Conservation (phyloP, 345 rosid species). For the Eucalyptus fibrosa region DNA sequence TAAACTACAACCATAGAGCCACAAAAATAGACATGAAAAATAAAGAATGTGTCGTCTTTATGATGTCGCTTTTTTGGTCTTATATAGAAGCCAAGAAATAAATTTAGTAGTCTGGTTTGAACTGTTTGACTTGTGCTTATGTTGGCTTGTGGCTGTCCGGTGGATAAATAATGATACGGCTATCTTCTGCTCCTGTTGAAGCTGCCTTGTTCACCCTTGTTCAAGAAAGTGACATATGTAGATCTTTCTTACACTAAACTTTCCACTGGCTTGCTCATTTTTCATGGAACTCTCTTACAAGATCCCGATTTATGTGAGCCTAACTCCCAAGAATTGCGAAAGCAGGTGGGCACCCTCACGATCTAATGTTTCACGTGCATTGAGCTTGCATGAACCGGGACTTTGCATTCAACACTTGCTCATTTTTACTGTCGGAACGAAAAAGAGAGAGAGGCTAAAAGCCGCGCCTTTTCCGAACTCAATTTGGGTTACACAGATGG, state of each 20-base stretch:
- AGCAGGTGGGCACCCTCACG: background rate
- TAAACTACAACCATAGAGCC: background rate
- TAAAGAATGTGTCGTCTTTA: background rate
- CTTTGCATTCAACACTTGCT: background rate
- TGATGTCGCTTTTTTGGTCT: background rate
- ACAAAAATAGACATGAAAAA: background rate
- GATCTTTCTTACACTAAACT: background rate
- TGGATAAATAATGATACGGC: background rate
- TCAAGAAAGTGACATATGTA: background rate
- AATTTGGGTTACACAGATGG: background rate
- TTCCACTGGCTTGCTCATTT: background rate
- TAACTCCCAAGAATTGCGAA: background rate
- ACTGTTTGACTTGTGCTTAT: background rate
- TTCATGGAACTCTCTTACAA: background rate
- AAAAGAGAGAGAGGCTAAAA: background rate
- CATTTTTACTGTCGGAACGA: background rate
- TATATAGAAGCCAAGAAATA: background rate
- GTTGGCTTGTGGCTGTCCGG: background rate
- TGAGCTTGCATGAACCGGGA: background rate
- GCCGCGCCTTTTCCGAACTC: background rate
- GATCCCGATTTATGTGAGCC: background rate
- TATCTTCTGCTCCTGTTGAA: background rate
- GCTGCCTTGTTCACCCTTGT: background rate
- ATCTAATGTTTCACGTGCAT: background rate
- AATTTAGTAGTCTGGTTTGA: background rate